Evolutionary conservation across 768 basidiomycete genomes (phyloP).

Genomic region (Albatrellus ellisii): DNA sequence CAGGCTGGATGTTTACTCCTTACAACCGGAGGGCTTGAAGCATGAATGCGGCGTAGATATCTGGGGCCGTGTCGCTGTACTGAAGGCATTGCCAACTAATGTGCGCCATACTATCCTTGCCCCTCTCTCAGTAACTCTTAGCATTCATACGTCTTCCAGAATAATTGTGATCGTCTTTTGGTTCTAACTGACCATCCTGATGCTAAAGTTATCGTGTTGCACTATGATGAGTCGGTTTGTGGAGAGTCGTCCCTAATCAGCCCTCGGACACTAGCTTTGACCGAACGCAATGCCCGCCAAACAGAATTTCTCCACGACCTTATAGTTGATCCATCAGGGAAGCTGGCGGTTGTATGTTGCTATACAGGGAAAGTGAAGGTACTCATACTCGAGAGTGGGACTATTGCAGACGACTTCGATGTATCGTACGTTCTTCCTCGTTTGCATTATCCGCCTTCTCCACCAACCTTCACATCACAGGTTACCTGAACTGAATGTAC

Average conservation of each 20-base stretch:
- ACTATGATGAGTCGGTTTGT: conserved; percentile 28
- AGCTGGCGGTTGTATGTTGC: conserved; percentile 46
- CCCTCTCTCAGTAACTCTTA: conserved; percentile 2
- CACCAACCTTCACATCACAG: conserved; percentile 21
- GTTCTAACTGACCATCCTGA: conserved; percentile 69
- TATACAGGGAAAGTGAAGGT: conserved; percentile 63
- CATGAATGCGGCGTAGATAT: conserved; percentile 48
- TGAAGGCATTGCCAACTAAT: conserved; percentile 40
- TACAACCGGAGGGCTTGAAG: conserved; percentile 45
- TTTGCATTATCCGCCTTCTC: background rate
- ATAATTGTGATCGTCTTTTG: conserved; percentile 33
- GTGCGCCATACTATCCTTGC: conserved; percentile 26
- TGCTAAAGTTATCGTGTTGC: conserved; percentile 54
- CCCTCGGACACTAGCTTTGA: conserved; percentile 36
- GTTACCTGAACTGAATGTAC: conserved; percentile 52
- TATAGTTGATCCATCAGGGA: conserved; percentile 50
- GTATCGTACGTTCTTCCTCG: conserved; percentile 34
- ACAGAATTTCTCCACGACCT: conserved; percentile 66
- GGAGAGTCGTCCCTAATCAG: conserved; percentile 22
- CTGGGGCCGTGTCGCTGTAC: conserved; percentile 51
- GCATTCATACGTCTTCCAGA: conserved; percentile 1
- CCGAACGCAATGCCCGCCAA: conserved; percentile 40
- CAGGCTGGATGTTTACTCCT: conserved; percentile 53
- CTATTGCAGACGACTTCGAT: conserved; percentile 44
- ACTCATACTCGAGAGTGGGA: conserved; percentile 41